Conservation (phyloP, 441 rosid species). For the Metrosideros polymorpha region DNA sequence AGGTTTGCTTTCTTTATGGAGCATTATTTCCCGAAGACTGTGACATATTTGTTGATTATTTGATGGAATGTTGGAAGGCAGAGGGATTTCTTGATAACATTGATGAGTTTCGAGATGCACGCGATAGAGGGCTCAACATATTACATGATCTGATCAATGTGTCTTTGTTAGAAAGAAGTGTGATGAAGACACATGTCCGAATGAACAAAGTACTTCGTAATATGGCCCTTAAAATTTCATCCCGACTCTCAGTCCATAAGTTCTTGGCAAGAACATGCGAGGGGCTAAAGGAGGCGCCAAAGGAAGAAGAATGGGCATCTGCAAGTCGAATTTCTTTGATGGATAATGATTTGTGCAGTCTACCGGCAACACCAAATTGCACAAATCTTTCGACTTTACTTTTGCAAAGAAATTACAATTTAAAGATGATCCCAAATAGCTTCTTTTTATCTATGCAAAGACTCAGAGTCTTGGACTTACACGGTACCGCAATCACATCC, state of each 20-base stretch:
- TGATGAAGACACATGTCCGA: neutral
- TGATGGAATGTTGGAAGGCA: neutral
- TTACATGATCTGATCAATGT: neutral
- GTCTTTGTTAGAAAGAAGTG: neutral
- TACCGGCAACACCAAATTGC: neutral
- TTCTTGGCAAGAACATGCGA: neutral
- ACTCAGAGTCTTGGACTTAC: neutral
- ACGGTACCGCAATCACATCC: fast-evolving
- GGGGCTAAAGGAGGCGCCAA: neutral
- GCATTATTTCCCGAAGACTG: neutral
- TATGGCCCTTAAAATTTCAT: neutral
- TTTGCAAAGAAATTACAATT: neutral
- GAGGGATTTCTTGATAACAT: neutral
- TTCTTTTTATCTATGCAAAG: neutral
- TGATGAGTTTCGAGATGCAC: neutral
- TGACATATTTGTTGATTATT: neutral
- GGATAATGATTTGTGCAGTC: neutral
- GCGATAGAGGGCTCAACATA: neutral
- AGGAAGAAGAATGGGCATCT: neutral
- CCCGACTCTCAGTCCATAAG: neutral
- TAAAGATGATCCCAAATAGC: fast-evolving
- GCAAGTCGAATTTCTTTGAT: neutral
- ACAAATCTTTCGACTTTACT: neutral
- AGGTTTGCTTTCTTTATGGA: neutral
- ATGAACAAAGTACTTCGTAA: neutral